phyloP scores from a whole-genome alignment of 2,329 filamentous ascomycete genomes.

The Neospermospora avenae region DNA sequence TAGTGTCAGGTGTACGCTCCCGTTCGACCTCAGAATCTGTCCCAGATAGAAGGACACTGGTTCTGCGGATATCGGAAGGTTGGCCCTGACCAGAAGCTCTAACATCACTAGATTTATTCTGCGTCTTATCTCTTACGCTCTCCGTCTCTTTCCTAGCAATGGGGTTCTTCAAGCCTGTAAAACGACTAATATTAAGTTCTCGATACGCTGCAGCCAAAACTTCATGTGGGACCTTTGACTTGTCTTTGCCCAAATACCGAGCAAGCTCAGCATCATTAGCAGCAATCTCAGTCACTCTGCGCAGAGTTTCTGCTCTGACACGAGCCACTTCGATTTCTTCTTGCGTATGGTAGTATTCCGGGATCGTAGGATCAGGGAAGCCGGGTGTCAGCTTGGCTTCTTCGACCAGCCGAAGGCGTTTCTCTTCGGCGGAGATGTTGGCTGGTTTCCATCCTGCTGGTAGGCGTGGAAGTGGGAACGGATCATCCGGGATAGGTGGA shows the following conservation, averaged over 20 bases:
- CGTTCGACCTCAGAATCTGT: no score
- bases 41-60: no score
- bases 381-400: conserved; percentile 6
- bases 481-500: background rate
- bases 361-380: conserved; percentile 12
- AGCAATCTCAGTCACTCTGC: background rate
- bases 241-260: background rate
- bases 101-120: background rate
- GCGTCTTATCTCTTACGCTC: background rate
- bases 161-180: background rate
- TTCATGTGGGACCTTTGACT: background rate
- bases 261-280: background rate
- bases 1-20: no score
- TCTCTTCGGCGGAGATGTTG: conserved; percentile 17
- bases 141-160: background rate
- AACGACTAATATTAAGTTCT: background rate
- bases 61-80: no score
- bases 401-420: conserved; percentile 15
- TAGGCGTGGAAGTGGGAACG: conserved; percentile 19
- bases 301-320: background rate
- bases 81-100: no score
- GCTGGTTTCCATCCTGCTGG: conserved; percentile 18
- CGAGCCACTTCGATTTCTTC: conserved; percentile 13
- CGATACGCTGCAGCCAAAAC: background rate
- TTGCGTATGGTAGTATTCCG: conserved; percentile 22